phyloP scores from a whole-genome alignment of 768 basidiomycete species.

The Lentinula aciculospora region DNA sequence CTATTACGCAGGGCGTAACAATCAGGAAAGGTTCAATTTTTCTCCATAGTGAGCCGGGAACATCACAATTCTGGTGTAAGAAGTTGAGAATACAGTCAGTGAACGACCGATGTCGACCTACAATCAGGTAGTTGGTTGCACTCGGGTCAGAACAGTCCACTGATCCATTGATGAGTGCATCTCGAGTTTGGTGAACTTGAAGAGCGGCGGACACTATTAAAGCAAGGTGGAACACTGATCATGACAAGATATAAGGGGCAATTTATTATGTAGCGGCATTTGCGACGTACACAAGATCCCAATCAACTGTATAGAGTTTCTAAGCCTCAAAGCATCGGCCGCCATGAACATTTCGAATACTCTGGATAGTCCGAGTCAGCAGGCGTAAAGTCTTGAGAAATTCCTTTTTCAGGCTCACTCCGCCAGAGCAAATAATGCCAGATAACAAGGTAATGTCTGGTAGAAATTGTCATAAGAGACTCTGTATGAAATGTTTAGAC shows the following conservation, averaged over 20 bases:
- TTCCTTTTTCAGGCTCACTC: constrained; percentile 43
- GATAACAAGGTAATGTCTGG: constrained; percentile 79
- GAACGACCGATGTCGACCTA: constrained; percentile 23
- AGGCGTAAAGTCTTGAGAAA: background rate
- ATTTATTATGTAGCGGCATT: no score
- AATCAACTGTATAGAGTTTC: constrained; percentile 75
- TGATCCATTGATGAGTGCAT: constrained; percentile 41
- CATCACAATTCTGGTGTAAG: constrained; percentile 37
- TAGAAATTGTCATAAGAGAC: constrained; percentile 4
- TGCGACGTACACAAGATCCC: constrained; percentile 57
- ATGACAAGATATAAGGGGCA: background rate
- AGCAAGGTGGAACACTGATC: constrained; percentile 65
- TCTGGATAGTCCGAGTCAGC: constrained; percentile 28
- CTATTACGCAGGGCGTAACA: constrained; percentile 66
- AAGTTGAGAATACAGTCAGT: background rate
- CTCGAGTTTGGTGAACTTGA: constrained; percentile 71
- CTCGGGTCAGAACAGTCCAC: constrained; percentile 27
- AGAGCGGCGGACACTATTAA: constrained; percentile 70
- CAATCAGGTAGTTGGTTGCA: constrained; percentile 24
- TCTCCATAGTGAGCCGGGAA: constrained; percentile 51
- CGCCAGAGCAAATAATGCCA: constrained; percentile 77
- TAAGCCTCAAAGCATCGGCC: constrained; percentile 72
- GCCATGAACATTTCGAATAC: constrained; percentile 78
- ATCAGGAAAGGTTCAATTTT: constrained; percentile 64
- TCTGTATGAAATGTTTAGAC: background rate